Percentiles rank a stretch among this genome's conserved stretches.
Evolutionary conservation across 768 basidiomycete genomes (phyloP).

Genomic region (Lepiota brunneoincarnata): DNA sequence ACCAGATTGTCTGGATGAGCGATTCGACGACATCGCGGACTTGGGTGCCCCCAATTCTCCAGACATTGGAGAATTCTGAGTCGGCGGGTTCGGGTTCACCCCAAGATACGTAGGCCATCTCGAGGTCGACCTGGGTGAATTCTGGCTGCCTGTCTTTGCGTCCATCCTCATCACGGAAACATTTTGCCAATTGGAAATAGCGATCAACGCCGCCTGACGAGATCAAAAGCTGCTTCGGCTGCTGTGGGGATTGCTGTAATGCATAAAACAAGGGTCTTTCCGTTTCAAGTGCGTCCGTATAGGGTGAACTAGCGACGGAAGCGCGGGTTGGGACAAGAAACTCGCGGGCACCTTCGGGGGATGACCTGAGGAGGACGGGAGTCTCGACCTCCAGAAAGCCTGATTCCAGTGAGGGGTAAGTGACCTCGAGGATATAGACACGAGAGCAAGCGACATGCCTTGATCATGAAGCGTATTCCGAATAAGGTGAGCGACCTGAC

Average conservation of each 20-base stretch:
- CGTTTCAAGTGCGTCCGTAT: slow-evolving; percentile 18
- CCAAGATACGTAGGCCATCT: slow-evolving; percentile 95
- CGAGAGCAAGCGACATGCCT: slow-evolving; percentile 39
- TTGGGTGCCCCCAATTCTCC: slow-evolving; percentile 87
- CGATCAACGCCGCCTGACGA: slow-evolving; percentile 86
- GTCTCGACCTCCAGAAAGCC: slow-evolving; percentile 95
- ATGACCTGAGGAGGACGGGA: slow-evolving; percentile 84
- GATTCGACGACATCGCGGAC: slow-evolving; percentile 78
- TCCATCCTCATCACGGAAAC: slow-evolving; percentile 95
- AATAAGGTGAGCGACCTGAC: slow-evolving; percentile 76
- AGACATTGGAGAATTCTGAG: slow-evolving; percentile 33
- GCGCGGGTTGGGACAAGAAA: slow-evolving; percentile 84
- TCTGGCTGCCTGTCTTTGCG: slow-evolving; percentile 95
- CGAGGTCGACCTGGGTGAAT: slow-evolving; percentile 95
- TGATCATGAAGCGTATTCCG: slow-evolving; percentile 70
- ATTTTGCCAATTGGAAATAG: slow-evolving; percentile 92
- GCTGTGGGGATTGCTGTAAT: slow-evolving; percentile 92
- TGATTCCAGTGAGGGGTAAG: slow-evolving; percentile 26
- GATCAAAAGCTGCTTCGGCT: slow-evolving; percentile 91
- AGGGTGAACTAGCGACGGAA: slow-evolving; percentile 20
- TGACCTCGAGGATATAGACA: slow-evolving; percentile 9
- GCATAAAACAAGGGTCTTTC: slow-evolving; percentile 69
- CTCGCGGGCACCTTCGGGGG: slow-evolving; percentile 93
- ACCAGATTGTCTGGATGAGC: slow-evolving; percentile 76
- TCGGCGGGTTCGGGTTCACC: slow-evolving; percentile 32